Conservation (phyloP, 2,329 filamentous ascomycete genomes). For the Arachnopeziza araneosa region DNA sequence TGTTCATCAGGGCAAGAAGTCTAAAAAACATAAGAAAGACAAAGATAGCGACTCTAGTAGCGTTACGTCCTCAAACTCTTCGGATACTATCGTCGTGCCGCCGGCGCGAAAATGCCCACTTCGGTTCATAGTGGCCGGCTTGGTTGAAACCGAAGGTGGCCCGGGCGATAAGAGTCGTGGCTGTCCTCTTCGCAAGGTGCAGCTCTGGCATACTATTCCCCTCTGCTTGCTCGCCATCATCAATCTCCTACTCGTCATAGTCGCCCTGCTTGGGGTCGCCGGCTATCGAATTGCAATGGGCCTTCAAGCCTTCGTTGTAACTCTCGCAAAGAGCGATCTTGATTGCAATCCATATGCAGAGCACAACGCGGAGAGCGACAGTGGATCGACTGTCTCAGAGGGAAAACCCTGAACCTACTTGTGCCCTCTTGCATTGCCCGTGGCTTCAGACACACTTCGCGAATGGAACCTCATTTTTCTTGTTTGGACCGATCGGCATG, state of each 20-base stretch:
- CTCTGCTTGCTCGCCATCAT: constrained; percentile 24
- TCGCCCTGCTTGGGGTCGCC: constrained; percentile 24
- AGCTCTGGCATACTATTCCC: constrained; percentile 27
- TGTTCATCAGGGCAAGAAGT: constrained; percentile 2
- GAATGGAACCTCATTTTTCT: not conserved
- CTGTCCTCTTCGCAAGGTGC: constrained; percentile 24
- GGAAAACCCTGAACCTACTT: constrained; percentile 4
- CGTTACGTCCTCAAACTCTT: constrained; percentile 12
- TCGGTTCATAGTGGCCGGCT: constrained; percentile 20
- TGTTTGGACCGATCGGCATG: constrained; percentile 18
- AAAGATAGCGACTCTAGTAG: constrained; percentile 23
- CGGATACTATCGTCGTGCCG: constrained; percentile 6
- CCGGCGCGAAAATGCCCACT: constrained; percentile 22
- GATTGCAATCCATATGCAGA: constrained; percentile 13
- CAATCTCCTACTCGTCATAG: constrained; percentile 25
- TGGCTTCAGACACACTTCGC: not conserved
- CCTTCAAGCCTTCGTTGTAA: constrained; percentile 11
- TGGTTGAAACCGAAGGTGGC: constrained; percentile 18
- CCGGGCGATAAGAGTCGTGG: constrained; percentile 8
- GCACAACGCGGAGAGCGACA: constrained; percentile 9
- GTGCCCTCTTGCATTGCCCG: not conserved
- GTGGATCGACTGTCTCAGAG: constrained; percentile 4
- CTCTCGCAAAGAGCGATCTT: constrained; percentile 6
- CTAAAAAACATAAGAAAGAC: constrained; percentile 22
- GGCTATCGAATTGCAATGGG: constrained; percentile 20